Percentiles rank a stretch among this genome's conserved stretches.
Evolutionary conservation across 2,329 filamentous ascomycete species (phyloP).

Genomic region (Bipolaris cookei): DNA sequence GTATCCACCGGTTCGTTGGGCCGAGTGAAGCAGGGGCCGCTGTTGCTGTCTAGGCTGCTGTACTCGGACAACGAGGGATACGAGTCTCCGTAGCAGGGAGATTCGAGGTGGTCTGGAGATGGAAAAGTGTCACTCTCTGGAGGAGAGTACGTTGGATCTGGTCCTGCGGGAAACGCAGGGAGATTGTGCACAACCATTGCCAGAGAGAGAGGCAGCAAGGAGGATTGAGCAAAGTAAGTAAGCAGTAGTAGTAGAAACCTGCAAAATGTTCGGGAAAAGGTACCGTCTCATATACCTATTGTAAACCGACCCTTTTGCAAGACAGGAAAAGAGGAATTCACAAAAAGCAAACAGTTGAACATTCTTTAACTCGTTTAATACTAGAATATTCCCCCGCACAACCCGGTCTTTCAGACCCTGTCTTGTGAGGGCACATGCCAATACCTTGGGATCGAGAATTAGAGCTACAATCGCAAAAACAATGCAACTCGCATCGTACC

Average conservation of each 20-base stretch:
- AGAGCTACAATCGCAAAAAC: slow-evolving; percentile 4
- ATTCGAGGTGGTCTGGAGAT: slow-evolving; percentile 11
- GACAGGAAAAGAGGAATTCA: no score
- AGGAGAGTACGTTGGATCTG: slow-evolving; percentile 11
- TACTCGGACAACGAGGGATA: slow-evolving; percentile 8
- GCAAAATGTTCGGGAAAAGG: not conserved
- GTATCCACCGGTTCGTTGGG: slow-evolving; percentile 3
- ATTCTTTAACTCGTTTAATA: slow-evolving; percentile 9
- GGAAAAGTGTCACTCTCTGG: slow-evolving; percentile 13
- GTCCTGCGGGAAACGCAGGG: slow-evolving; percentile 1
- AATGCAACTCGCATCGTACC: slow-evolving; percentile 10
- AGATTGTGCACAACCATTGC: slow-evolving; percentile 12
- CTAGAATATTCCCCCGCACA: slow-evolving; percentile 8
- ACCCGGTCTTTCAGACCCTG: slow-evolving; percentile 3
- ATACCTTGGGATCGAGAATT: slow-evolving; percentile 11
- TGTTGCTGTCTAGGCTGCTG: not conserved
- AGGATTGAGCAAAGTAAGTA: no score
- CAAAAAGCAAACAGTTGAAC: not conserved
- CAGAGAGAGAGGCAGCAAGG: not conserved
- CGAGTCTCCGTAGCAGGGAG: slow-evolving; percentile 7
- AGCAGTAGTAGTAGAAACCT: no score
- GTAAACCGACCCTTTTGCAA: no score
- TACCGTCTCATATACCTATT: no score
- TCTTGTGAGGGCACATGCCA: slow-evolving; percentile 10
- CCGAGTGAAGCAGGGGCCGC: slow-evolving; percentile 4